These are phyloP conservation scores for Colletotrichum somersetense DNA, from an alignment of 2,329 filamentous ascomycete species.

Conservation along the genomic window DNA sequence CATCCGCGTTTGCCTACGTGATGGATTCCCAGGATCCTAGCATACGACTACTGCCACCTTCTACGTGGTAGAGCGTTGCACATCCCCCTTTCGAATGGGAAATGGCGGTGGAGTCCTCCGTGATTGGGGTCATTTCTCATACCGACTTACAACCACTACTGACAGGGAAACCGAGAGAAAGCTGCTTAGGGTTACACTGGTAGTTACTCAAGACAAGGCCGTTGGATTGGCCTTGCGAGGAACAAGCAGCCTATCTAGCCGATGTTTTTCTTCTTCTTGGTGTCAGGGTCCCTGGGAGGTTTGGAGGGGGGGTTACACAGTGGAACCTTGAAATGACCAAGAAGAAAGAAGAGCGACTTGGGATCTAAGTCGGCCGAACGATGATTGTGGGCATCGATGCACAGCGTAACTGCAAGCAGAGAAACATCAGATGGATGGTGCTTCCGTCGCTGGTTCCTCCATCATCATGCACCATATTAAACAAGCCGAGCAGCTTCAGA, in stretches of 20 bases:
- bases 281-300: slow-evolving; percentile 6
- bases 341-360: slow-evolving; percentile 20
- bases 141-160: slow-evolving; percentile 20
- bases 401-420: slow-evolving; percentile 21
- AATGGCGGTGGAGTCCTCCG: slow-evolving; percentile 37
- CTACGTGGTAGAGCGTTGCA: slow-evolving; percentile 5
- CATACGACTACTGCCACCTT: slow-evolving; percentile 16
- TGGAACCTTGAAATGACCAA: slow-evolving; percentile 38
- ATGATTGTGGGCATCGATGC: slow-evolving; percentile 11
- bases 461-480: slow-evolving; percentile 8
- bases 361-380: slow-evolving; percentile 33
- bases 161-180: slow-evolving; percentile 25
- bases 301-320: slow-evolving; percentile 5
- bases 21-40: not conserved
- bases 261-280: slow-evolving; percentile 21
- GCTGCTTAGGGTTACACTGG: slow-evolving; percentile 11
- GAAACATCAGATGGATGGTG: slow-evolving; percentile 5
- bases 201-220: slow-evolving; percentile 2
- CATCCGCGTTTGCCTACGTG: slow-evolving; percentile 15
- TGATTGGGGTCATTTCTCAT: slow-evolving; percentile 36
- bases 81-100: slow-evolving; percentile 18
- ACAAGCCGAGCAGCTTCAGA: slow-evolving; percentile 11
- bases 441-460: slow-evolving; percentile 4
- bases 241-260: slow-evolving; percentile 17
- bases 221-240: slow-evolving; percentile 23